Percentiles rank a stretch among this genome's conserved stretches.
phyloP scores from a whole-genome alignment of 2,329 filamentous ascomycete genomes.

The Colletotrichum tropicale region DNA sequence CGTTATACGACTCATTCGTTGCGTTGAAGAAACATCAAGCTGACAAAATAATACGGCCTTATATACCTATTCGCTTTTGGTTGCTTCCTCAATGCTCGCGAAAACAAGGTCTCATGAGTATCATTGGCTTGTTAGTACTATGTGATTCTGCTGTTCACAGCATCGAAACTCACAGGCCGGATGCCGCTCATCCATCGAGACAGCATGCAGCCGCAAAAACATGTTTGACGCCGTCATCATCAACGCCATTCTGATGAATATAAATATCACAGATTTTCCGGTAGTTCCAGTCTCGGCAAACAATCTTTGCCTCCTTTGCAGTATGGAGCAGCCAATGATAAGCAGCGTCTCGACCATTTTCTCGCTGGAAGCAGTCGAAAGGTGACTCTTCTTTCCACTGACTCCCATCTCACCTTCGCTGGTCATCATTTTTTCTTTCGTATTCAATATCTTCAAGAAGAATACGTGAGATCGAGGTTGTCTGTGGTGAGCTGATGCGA shows the following conservation, averaged over 20 bases:
- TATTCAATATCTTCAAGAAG: background rate
- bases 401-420: background rate
- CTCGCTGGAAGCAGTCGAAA: background rate
- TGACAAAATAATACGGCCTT: background rate
- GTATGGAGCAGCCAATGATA: background rate
- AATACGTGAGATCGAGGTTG: background rate
- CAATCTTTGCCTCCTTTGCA: background rate
- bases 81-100: background rate
- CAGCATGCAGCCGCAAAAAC: background rate
- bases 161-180: background rate
- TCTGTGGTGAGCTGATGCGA: background rate
- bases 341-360: background rate
- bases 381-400: fast-evolving
- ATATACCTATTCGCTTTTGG: background rate
- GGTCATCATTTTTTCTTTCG: background rate
- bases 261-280: background rate
- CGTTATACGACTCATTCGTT: too few species aligned
- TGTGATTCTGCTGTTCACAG: background rate
- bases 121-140: background rate
- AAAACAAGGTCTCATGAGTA: background rate
- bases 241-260: background rate
- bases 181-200: background rate
- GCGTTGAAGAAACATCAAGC: background rate
- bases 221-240: background rate
- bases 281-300: background rate